Conservation (phyloP, 75 land plant species). For the Selaginella moellendorffii region DNA sequence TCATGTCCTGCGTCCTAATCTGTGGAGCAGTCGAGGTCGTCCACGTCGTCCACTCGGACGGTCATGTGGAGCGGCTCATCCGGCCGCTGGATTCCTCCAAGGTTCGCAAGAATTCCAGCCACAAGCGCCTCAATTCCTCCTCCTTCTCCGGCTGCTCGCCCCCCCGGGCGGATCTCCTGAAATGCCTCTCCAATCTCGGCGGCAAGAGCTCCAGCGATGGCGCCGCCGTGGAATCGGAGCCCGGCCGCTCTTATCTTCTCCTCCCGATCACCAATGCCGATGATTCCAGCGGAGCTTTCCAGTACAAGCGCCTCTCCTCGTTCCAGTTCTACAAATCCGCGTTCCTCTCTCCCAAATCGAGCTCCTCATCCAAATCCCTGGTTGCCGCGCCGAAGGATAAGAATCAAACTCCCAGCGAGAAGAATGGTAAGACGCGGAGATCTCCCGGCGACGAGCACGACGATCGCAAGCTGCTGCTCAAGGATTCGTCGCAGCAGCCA, state of each 20-base stretch:
- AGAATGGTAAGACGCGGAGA: background rate
- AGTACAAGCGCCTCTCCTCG: background rate
- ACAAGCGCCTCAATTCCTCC: background rate
- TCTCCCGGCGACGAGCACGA: background rate
- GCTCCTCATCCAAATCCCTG: background rate
- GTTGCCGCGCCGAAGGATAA: background rate
- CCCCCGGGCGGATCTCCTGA: no score
- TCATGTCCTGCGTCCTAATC: conserved; percentile 7
- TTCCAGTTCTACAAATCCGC: background rate
- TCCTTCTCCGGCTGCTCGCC: no score
- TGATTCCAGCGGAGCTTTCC: background rate
- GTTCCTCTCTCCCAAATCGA: background rate
- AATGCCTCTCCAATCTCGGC: no score
- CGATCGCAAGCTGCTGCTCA: background rate
- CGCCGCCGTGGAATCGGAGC: background rate
- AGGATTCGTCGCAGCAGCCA: background rate
- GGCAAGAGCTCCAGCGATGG: no score
- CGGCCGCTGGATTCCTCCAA: background rate
- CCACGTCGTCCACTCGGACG: conserved; percentile 3
- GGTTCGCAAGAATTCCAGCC: background rate
- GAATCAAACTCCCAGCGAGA: background rate
- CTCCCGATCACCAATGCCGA: background rate
- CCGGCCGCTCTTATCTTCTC: no score
- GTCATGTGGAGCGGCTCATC: background rate
- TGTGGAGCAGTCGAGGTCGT: conserved; percentile 4